These are phyloP conservation scores for Xanthoparmelia taractica DNA, from an alignment of 495 filamentous ascomycete genomes.

Conservation along the genomic window DNA sequence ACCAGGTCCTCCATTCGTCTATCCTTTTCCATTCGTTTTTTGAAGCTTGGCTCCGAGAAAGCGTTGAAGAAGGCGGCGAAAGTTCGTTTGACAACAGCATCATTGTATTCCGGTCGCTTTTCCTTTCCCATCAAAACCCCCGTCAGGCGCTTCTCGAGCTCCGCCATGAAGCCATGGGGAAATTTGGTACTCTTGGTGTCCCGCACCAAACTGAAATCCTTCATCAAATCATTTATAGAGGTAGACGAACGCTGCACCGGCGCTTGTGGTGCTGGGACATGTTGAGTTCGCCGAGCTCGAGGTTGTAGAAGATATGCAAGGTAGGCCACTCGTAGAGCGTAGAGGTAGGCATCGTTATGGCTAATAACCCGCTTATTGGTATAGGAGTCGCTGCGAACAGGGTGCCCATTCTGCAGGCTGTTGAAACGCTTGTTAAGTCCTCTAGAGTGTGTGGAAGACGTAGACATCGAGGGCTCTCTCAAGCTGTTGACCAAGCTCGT, in stretches of 20 bases:
- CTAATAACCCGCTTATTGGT: conserved; percentile 44
- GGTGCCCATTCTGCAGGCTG: conserved; percentile 47
- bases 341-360: conserved; percentile 74
- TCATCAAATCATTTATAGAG: conserved; percentile 60
- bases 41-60: conserved; percentile 63
- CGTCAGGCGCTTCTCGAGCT: conserved; percentile 61
- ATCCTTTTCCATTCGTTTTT: conserved; percentile 82
- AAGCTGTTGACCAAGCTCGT: conserved; percentile 14
- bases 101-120: conserved; percentile 69
- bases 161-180: conserved; percentile 67
- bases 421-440: conserved; percentile 49
- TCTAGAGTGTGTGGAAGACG: conserved; percentile 46
- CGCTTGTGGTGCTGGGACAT: conserved; percentile 55
- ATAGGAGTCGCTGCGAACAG: conserved; percentile 46
- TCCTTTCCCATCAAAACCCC: conserved; percentile 61
- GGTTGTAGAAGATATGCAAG: conserved; percentile 90
- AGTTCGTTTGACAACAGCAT: conserved; percentile 66
- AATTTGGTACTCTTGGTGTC: conserved; percentile 72
- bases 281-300: conserved; percentile 76
- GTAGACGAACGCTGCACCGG: conserved; percentile 62
- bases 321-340: conserved; percentile 84
- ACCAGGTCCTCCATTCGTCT: conserved; percentile 83
- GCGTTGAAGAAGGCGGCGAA: conserved; percentile 76
- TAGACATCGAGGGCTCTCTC: conserved; percentile 40
- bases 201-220: conserved; percentile 66